Evolutionary conservation across 75 land plant species (phyloP).

Genomic region (Selaginella tamariscina): DNA sequence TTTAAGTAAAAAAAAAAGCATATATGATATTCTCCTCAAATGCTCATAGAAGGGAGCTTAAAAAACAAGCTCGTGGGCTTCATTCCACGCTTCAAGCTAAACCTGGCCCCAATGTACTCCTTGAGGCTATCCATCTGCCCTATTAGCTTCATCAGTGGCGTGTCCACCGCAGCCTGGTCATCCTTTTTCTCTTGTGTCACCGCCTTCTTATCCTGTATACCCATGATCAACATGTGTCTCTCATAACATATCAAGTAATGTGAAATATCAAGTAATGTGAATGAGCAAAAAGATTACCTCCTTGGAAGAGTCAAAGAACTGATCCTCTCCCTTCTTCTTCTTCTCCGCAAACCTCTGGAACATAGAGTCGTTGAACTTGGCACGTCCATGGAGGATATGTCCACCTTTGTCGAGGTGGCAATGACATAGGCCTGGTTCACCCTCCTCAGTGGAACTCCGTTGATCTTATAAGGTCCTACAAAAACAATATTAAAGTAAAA

Average conservation of each 20-base stretch:
- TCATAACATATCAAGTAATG: not conserved
- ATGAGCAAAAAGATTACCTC: not conserved
- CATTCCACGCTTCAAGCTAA: constrained; percentile 52
- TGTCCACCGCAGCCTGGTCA: constrained; percentile 39
- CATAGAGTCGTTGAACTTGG: constrained; percentile 33
- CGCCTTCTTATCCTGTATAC: constrained; percentile 37
- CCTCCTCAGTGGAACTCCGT: constrained; percentile 49
- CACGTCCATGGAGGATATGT: constrained; percentile 31
- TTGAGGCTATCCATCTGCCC: constrained; percentile 30
- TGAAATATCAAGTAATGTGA: not conserved
- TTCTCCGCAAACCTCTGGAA: constrained; percentile 30
- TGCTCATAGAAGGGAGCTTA: no score
- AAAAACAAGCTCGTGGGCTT: constrained; percentile 66
- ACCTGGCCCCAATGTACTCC: constrained; percentile 37
- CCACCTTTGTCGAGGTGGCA: constrained; percentile 50
- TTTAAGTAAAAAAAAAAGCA: no score
- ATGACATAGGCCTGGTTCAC: constrained; percentile 53
- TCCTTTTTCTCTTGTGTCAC: constrained; percentile 48
- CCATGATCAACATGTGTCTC: not conserved
- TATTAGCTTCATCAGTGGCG: constrained; percentile 19
- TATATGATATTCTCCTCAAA: no score
- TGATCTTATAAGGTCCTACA: constrained; percentile 44
- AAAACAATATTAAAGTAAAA: not conserved
- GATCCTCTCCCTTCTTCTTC: constrained; percentile 44
- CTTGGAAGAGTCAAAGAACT: constrained; percentile 29